These are phyloP conservation scores for Zymoseptoria pseudotritici DNA, from an alignment of 2,329 filamentous ascomycete species.

Conservation along the genomic window DNA sequence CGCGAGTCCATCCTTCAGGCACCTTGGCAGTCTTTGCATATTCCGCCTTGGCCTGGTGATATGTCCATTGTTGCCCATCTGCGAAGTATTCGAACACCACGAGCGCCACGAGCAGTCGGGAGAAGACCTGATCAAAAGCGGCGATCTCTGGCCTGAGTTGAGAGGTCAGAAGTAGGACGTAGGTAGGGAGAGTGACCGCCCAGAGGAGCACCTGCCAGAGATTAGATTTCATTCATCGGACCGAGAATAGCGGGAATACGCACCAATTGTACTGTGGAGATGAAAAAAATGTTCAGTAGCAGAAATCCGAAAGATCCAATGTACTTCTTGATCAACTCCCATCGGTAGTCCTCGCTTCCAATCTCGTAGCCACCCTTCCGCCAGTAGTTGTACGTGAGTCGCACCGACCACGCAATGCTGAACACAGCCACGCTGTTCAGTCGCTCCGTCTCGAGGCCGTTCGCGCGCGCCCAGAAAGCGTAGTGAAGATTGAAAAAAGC, in stretches of 20 bases:
- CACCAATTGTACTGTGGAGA: slow-evolving; percentile 66
- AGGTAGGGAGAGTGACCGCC: slow-evolving; percentile 70
- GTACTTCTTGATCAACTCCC: slow-evolving; percentile 65
- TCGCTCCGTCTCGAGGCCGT: slow-evolving; percentile 60
- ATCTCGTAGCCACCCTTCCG: slow-evolving; percentile 84
- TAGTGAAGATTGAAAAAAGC: slow-evolving; percentile 82
- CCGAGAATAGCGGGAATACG: slow-evolving; percentile 11
- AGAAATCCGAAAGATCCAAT: slow-evolving; percentile 64
- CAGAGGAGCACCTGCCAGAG: slow-evolving; percentile 61
- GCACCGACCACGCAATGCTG: slow-evolving; percentile 58
- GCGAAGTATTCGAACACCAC: slow-evolving; percentile 68
- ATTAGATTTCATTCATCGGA: slow-evolving; percentile 3
- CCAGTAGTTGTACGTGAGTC: slow-evolving; percentile 95
- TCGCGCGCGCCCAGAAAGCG: slow-evolving; percentile 69
- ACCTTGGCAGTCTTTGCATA: slow-evolving; percentile 70
- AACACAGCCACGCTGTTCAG: slow-evolving; percentile 67
- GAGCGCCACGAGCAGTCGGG: slow-evolving; percentile 48
- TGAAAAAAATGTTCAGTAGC: slow-evolving; percentile 83
- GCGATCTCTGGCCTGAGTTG: slow-evolving; percentile 49
- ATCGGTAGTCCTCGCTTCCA: slow-evolving; percentile 92
- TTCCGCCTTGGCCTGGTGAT: slow-evolving; percentile 68
- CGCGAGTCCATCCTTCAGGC: slow-evolving; percentile 50
- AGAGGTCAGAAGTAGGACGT: slow-evolving; percentile 66
- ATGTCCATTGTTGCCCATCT: slow-evolving; percentile 90
- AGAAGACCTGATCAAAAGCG: slow-evolving; percentile 51